These are phyloP conservation scores for Sarocladium strictum DNA, from an alignment of 2,329 filamentous ascomycete species.

Conservation along the genomic window DNA sequence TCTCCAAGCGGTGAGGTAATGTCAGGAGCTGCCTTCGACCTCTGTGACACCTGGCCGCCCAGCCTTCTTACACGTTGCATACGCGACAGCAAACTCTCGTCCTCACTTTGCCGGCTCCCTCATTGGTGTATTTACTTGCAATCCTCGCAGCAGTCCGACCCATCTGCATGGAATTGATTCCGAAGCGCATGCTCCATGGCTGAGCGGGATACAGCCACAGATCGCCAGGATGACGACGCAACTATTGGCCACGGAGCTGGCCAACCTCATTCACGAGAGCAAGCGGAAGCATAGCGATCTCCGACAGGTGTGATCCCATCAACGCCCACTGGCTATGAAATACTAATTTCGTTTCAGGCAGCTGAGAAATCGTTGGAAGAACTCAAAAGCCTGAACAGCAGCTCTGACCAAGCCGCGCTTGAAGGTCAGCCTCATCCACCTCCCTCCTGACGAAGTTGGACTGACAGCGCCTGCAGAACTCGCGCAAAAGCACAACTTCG, in stretches of 20 bases:
- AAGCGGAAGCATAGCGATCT: constrained; percentile 92
- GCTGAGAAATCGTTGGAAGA: constrained; percentile 92
- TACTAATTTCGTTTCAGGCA: no score
- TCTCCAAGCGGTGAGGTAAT: constrained; percentile 10
- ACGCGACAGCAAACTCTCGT: neutral
- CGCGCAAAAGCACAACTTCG: constrained; percentile 72
- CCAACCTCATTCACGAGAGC: constrained; percentile 89
- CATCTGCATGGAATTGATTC: constrained; percentile 15
- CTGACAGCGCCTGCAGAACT: constrained; percentile 58
- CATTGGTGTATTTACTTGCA: no score
- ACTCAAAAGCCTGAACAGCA: constrained; percentile 50
- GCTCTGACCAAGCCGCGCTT: constrained; percentile 31
- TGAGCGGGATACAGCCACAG: neutral
- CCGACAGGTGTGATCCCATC: constrained; percentile 65
- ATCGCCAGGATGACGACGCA: constrained; percentile 71
- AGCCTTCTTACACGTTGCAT: neutral
- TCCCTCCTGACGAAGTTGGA: constrained; percentile 9
- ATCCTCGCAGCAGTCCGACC: no score
- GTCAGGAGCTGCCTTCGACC: neutral
- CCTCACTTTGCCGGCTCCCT: no score
- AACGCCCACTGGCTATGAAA: no score
- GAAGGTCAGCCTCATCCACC: constrained; percentile 23
- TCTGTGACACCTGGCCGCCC: neutral
- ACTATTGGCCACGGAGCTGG: constrained; percentile 80
- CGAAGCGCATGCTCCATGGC: no score